Percentiles rank a stretch among this genome's conserved stretches.
Conservation (phyloP, 306 rosid genomes). For the Glycine latifolia region DNA sequence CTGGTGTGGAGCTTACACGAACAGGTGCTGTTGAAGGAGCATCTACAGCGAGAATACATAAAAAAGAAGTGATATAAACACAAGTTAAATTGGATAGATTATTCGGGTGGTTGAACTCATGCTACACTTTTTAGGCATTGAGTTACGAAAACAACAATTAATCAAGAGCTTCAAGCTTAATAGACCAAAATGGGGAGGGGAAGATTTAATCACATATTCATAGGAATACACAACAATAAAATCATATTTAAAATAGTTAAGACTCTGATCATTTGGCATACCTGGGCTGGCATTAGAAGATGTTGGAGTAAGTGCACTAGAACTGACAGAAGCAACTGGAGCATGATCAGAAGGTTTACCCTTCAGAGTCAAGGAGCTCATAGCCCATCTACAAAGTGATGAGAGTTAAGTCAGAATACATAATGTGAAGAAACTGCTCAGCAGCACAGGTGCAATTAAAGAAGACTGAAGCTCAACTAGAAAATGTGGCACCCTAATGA, state of each 20-base stretch:
- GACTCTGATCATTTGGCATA: constrained; percentile 45
- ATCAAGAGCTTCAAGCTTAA: constrained; percentile 28
- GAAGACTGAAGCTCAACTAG: neutral
- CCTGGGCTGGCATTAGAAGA: constrained; percentile 78
- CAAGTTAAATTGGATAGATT: constrained; percentile 24
- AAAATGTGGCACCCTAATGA: too few species aligned
- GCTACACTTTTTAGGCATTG: neutral
- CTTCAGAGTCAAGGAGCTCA: constrained; percentile 98
- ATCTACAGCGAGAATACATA: constrained; percentile 63
- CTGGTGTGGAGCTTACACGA: constrained; percentile 67
- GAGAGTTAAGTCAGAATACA: constrained; percentile 35
- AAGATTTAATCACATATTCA: constrained; percentile 25
- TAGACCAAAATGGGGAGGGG: constrained; percentile 22
- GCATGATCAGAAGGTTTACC: constrained; percentile 92
- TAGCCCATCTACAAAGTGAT: constrained; percentile 85
- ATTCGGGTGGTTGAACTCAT: constrained; percentile 6
- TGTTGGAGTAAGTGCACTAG: constrained; percentile 57
- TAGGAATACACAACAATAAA: constrained; percentile 29
- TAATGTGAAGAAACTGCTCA: constrained; percentile 29
- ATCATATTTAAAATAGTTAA: constrained; percentile 28
- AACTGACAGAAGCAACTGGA: constrained; percentile 69
- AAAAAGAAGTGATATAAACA: constrained; percentile 28
- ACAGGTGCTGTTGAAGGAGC: constrained; percentile 69
- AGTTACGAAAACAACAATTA: neutral
- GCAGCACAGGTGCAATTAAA: constrained; percentile 2